phyloP scores from a whole-genome alignment of 352 stramenopile genomes.

The Sclerospora graminicola region DNA sequence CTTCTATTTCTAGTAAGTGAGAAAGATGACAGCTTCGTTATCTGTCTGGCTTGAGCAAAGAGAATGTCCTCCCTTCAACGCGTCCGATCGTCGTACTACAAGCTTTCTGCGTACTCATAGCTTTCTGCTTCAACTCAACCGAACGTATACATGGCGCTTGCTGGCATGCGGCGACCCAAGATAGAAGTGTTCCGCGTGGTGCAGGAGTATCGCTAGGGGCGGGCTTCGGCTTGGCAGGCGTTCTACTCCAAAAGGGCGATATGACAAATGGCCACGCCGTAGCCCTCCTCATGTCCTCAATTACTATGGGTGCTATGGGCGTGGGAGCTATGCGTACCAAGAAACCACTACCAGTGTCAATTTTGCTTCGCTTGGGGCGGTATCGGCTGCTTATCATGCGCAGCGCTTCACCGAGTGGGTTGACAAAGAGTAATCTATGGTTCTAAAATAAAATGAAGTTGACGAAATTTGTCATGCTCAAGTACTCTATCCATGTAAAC shows the following conservation, averaged over 20 bases:
- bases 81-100: too few relatives aligned
- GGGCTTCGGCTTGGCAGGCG: conserved; percentile 69
- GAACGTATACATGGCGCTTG: conserved; percentile 75
- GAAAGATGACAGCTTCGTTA: too few relatives aligned
- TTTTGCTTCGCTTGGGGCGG: conserved; percentile 63
- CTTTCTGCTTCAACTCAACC: too few relatives aligned
- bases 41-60: too few relatives aligned
- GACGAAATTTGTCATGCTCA: too few relatives aligned
- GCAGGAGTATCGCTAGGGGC: conserved; percentile 72
- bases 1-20: too few relatives aligned
- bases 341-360: conserved; percentile 61
- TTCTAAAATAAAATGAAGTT: neutral
- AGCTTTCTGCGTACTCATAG: too few relatives aligned
- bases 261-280: conserved; percentile 79
- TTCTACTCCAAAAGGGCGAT: conserved; percentile 66
- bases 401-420: conserved; percentile 78
- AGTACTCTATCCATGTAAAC: conserved; percentile 17
- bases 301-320: conserved; percentile 83
- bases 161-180: conserved; percentile 54
- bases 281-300: conserved; percentile 67
- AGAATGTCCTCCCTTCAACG: too few relatives aligned
- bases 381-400: conserved; percentile 77
- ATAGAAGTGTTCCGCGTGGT: conserved; percentile 69
- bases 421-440: conserved; percentile 63
- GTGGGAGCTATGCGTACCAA: conserved; percentile 61